Base-by-base conservation (phyloP, 2,329 filamentous ascomycete genomes). In the Apiospora malaysiana region DNA sequence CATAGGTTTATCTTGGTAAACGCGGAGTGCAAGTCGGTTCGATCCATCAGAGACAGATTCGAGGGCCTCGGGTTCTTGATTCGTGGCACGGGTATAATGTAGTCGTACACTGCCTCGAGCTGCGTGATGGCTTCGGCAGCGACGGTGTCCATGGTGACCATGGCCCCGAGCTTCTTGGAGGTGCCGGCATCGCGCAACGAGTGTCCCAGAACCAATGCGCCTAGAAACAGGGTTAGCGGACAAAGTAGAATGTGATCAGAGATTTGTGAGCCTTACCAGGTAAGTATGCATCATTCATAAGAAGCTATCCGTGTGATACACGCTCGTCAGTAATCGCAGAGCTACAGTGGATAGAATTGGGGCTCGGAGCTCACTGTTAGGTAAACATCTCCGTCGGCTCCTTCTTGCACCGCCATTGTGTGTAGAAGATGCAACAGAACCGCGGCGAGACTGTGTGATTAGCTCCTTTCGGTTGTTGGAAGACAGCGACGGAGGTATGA, bases 1-100 rank as follows among this genome's bases (percentile, higher is more conserved):
- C 96, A 99, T 23, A 99, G 87, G 75, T 94, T 91, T 82, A 99
- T 95, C 85, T 99, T 99, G 75, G 96, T 98, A 79, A 98, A 98
- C 73, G 95, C 93, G 40, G 94, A 95, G 78, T 95, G 91, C 68
- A 99, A 87, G 79, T 99, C 96, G 73, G 91, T 89, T 69, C 96
- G 93, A 80, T 94, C 91, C 95, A 99, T 98, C 70, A 98, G 88
- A 81, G 92, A 91, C 70, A 99, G 89, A 78, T 98, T 98, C 71
- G 90, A 90, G 3, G 93, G 92, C 59, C 88, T 89, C 71, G 89
- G 86, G 80, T 95, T 98, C 74, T 88, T 89, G 78, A 98, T 91
- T 73, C 91, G 90, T 70, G 92, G 88, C 70, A 98, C 94, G 43
- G 95, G 92, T 73, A 98, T 92, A 72, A 98, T 86, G 80, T 95